Conservation (phyloP, 805 yeast species). For the Wickerhamomyces alni region DNA sequence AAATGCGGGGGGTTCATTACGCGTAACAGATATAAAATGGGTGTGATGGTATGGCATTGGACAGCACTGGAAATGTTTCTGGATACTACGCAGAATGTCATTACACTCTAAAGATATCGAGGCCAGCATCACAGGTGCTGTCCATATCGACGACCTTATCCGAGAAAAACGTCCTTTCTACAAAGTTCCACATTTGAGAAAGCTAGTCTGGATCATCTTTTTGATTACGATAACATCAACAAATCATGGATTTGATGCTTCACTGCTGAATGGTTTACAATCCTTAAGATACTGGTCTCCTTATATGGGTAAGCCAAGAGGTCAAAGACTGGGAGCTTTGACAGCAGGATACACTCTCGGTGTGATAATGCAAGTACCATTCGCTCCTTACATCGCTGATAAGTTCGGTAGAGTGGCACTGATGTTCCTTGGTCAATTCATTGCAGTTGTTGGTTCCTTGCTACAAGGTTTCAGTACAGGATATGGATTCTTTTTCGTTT, state of each 20-base stretch:
- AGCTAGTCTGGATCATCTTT: slow-evolving; percentile 28
- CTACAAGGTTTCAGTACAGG: slow-evolving; percentile 24
- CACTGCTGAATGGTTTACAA: slow-evolving; percentile 41
- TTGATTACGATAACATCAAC: slow-evolving; percentile 37
- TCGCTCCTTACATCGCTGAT: slow-evolving; percentile 29
- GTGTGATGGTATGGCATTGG: too few species aligned
- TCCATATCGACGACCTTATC: too few species aligned
- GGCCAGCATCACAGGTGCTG: too few species aligned
- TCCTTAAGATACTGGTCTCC: slow-evolving; percentile 32
- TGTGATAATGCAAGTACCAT: slow-evolving; percentile 22
- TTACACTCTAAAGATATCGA: too few species aligned
- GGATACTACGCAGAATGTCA: too few species aligned
- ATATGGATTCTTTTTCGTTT: slow-evolving; percentile 7
- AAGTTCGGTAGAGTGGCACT: slow-evolving; percentile 34
- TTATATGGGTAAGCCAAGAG: slow-evolving; percentile 33
- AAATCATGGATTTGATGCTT: slow-evolving; percentile 37
- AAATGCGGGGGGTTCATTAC: too few species aligned
- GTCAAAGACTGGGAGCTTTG: slow-evolving; percentile 33
- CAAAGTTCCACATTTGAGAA: slow-evolving; percentile 28
- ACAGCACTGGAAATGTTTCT: too few species aligned
- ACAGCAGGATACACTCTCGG: slow-evolving; percentile 38
- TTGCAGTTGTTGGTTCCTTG: slow-evolving; percentile 18
- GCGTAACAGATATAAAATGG: too few species aligned
- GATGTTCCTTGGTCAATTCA: slow-evolving; percentile 12
- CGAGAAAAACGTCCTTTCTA: slow-evolving; percentile 18